Evolutionary conservation across 2,329 filamentous ascomycete species (phyloP).

Genomic region (Pezizomycotina sp.): DNA sequence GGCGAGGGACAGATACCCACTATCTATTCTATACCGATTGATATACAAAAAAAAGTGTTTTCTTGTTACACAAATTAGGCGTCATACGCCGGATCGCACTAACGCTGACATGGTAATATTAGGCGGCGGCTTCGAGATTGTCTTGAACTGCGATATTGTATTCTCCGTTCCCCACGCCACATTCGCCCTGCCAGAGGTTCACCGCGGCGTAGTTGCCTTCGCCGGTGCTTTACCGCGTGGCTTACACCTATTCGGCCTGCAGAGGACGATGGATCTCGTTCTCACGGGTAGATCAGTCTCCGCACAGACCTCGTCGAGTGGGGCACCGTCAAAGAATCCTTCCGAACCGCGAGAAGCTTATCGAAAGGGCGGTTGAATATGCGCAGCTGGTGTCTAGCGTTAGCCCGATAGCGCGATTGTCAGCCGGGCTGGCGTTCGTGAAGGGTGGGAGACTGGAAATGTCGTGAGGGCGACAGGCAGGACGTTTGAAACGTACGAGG

Average conservation of each 20-base stretch:
- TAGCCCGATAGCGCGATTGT: constrained; percentile 63
- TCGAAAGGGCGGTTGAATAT: constrained; percentile 43
- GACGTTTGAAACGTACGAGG: no score
- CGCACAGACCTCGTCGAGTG: constrained; percentile 46
- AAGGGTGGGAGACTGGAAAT: constrained; percentile 54
- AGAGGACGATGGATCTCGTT: constrained; percentile 55
- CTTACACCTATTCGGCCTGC: constrained; percentile 47
- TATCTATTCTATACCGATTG: no score
- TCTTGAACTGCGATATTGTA: constrained; percentile 27
- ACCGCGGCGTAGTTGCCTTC: constrained; percentile 51
- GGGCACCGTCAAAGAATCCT: constrained; percentile 55
- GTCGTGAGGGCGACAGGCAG: constrained; percentile 48
- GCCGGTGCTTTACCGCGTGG: constrained; percentile 55
- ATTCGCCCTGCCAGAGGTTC: constrained; percentile 57
- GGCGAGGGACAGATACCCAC: no score
- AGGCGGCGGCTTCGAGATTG: constrained; percentile 63
- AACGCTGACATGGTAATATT: no score
- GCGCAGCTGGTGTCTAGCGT: constrained; percentile 43
- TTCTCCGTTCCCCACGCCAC: constrained; percentile 44
- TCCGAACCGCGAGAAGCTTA: constrained; percentile 35
- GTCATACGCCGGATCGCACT: no score
- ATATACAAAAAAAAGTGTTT: no score
- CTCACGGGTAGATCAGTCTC: constrained; percentile 44
- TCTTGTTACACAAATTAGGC: no score
- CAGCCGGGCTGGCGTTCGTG: constrained; percentile 51